Conservation (phyloP, 805 yeast genomes). For the Zygosaccharomyces lentus region DNA sequence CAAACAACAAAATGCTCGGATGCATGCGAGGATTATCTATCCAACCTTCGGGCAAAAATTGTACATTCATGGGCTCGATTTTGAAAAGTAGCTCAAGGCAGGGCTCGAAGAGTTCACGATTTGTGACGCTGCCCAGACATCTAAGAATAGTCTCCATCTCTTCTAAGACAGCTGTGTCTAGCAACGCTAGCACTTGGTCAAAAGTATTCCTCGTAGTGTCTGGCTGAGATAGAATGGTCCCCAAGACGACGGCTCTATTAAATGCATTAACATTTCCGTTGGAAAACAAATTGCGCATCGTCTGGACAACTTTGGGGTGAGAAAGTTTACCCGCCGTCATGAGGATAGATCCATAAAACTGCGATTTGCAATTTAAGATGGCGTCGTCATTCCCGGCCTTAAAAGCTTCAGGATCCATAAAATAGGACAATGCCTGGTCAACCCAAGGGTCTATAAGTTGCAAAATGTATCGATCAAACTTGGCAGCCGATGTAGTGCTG, state of each 20-base stretch:
- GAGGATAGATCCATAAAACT: constrained; percentile 26
- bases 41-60: constrained; percentile 45
- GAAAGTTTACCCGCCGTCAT: constrained; percentile 12
- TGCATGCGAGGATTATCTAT: constrained; percentile 41
- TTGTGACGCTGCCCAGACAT: constrained; percentile 45
- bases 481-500: constrained; percentile 25
- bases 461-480: constrained; percentile 15
- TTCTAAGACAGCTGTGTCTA: constrained; percentile 42
- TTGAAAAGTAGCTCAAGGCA: constrained; percentile 39
- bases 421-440: constrained; percentile 36
- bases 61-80: constrained; percentile 50
- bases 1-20: constrained; percentile 42
- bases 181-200: constrained; percentile 39
- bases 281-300: constrained; percentile 7
- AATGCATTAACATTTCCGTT: constrained; percentile 5
- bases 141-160: constrained; percentile 50
- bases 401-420: constrained; percentile 31
- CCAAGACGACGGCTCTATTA: constrained; percentile 38
- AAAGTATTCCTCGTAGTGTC: constrained; percentile 33
- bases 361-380: constrained; percentile 22
- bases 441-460: constrained; percentile 50
- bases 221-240: constrained; percentile 41
- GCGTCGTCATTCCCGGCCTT: constrained; percentile 15
- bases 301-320: constrained; percentile 10
- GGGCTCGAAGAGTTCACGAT: constrained; percentile 34